Conservation (phyloP, 371 early-diverging fungal species). For the Saksenaea oblongispora region DNA sequence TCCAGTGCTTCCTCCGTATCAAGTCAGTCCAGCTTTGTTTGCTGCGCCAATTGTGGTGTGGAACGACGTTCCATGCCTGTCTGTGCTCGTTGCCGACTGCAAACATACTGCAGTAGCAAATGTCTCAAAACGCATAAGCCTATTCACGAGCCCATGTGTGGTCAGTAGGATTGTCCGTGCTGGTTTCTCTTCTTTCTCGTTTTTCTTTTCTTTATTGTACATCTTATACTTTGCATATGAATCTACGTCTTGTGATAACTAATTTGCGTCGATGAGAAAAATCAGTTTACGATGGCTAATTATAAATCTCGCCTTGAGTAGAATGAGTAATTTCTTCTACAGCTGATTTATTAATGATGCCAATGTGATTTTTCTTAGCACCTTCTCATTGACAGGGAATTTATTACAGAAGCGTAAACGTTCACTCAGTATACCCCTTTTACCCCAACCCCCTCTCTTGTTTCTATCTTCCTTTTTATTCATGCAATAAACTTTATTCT, state of each 20-base stretch:
- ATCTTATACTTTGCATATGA: too few species aligned
- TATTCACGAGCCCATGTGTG: not conserved
- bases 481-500: not conserved
- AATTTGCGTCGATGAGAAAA: too few species aligned
- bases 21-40: not conserved
- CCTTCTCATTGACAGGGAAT: too few species aligned
- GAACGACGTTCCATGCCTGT: slow-evolving; percentile 28
- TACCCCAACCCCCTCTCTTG: not conserved
- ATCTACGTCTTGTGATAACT: too few species aligned
- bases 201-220: not conserved
- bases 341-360: too few species aligned
- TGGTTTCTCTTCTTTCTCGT: not conserved
- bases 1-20: slow-evolving; percentile 4
- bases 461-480: not conserved
- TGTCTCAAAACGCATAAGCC: slow-evolving; percentile 10
- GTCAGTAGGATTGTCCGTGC: not conserved
- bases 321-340: too few species aligned
- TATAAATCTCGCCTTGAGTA: too few species aligned
- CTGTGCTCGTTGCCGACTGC: slow-evolving; percentile 23
- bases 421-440: not conserved
- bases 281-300: too few species aligned
- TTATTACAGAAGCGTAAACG: too few species aligned
- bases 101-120: slow-evolving; percentile 22
- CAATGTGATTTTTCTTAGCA: too few species aligned
- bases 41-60: slow-evolving; percentile 16